phyloP scores from a whole-genome alignment of 805 yeast species.

The Candida orba region DNA sequence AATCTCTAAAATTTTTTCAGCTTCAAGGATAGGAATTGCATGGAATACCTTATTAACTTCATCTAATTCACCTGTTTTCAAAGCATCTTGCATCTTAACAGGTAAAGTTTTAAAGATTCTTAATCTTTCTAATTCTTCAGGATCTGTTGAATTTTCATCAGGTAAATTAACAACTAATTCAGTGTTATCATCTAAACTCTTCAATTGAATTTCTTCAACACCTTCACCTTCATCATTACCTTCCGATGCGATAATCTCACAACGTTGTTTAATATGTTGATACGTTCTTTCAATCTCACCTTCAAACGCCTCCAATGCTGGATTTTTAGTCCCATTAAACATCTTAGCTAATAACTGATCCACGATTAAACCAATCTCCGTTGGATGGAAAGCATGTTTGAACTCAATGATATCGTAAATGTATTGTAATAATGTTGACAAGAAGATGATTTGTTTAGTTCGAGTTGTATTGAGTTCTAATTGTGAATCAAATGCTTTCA shows the following conservation, averaged over 20 bases:
- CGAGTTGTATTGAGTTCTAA: constrained; percentile 47
- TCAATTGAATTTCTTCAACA: constrained; percentile 75
- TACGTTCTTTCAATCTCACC: constrained; percentile 71
- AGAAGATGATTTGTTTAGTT: constrained; percentile 67
- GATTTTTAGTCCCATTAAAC: constrained; percentile 33
- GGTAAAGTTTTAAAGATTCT: constrained; percentile 55
- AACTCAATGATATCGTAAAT: constrained; percentile 35
- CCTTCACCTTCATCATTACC: constrained; percentile 36
- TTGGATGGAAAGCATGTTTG: constrained; percentile 28
- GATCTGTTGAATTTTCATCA: constrained; percentile 38
- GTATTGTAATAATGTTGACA: constrained; percentile 75
- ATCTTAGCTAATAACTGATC: constrained; percentile 64
- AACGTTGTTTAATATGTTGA: constrained; percentile 68
- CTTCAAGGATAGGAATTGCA: constrained; percentile 62
- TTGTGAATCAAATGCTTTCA: constrained; percentile 86
- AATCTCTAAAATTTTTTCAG: constrained; percentile 66
- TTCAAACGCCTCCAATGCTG: constrained; percentile 62
- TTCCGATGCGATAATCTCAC: constrained; percentile 57
- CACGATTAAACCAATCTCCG: constrained; percentile 38
- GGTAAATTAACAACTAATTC: constrained; percentile 70
- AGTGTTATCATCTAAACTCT: constrained; percentile 78
- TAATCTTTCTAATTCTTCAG: constrained; percentile 35
- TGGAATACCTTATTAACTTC: constrained; percentile 80
- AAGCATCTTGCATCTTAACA: constrained; percentile 61
- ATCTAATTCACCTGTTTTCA: constrained; percentile 64